These are phyloP conservation scores for Populus trichocarpa DNA, from an alignment of 441 rosid species.

Conservation along the genomic window DNA sequence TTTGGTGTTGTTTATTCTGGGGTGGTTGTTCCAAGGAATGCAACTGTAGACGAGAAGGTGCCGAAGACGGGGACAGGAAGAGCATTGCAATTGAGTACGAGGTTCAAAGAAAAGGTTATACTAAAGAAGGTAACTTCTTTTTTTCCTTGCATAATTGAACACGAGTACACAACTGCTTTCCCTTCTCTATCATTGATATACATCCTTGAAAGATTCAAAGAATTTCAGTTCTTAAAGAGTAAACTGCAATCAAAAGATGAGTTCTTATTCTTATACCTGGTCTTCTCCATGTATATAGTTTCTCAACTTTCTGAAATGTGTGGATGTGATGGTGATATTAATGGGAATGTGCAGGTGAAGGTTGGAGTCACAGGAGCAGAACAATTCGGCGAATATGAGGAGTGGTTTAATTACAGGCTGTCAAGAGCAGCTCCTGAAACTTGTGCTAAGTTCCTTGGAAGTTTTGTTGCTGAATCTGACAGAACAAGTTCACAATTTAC, in stretches of 20 bases:
- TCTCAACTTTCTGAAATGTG: not conserved
- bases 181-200: not conserved
- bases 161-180: not conserved
- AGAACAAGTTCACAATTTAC: conserved; percentile 55
- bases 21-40: conserved; percentile 59
- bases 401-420: conserved; percentile 96
- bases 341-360: conserved; percentile 56
- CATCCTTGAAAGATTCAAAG: not conserved
- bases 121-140: conserved; percentile 62
- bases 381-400: conserved; percentile 87
- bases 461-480: conserved; percentile 61
- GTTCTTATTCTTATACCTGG: not conserved
- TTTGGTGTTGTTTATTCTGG: conserved; percentile 90
- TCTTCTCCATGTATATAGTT: not conserved
- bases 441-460: conserved; percentile 89
- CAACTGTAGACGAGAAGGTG: conserved; percentile 27
- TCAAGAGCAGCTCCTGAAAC: conserved; percentile 98
- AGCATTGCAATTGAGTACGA: conserved; percentile 34
- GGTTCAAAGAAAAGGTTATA: conserved; percentile 72
- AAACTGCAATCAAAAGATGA: not conserved
- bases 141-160: not conserved
- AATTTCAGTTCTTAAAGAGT: not conserved
- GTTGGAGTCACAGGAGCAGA: conserved; percentile 77
- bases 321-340: not conserved
- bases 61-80: conserved; percentile 44